Base-by-base conservation (phyloP, 768 basidiomycete species). In the Xanthoconium stramineum region DNA sequence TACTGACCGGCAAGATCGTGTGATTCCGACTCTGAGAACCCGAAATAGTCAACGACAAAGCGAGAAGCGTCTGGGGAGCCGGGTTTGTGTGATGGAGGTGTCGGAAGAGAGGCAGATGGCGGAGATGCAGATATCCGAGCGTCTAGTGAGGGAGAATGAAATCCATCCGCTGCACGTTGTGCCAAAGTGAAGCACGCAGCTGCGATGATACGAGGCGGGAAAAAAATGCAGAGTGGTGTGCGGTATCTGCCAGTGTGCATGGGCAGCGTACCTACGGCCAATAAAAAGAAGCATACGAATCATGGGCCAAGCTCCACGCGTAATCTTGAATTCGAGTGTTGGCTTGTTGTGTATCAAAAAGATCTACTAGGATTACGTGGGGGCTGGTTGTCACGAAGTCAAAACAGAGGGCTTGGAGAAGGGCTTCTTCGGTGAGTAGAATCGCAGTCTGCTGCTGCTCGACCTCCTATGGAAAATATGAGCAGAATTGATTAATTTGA, bases 291-390 rank as follows among this genome's bases (percentile, higher is more conserved):
- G 80, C 79, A 72, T 56, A 93, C 91, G 91, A 91, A 75, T 94
- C 91, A 71, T 91, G 89, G 14, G 90, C 87, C 49, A 94, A 76
- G 58, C 88, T 89, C 92, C 91, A 94, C 13, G 89, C 84, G 65
- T 83, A 86, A 65, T 91, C 90, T 69, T 88, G 83, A 36, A 86
- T 68, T 35, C 75, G 70, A 19, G 66, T 51, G 36, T 77, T 79
- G 42, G 77, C 75, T 58, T 78, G 78, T 43, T 79, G 71, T 10
- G 77, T 73, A 53, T 85, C 82, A 63, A 91, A 87, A 12, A 92
- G 75, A 58, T 91, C 86, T 43, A 89, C 82, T 32, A 94, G 75
- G 50, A 86, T 80, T 32, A 83, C 82, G 61, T 94, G 91, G 17
- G 90, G 89, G 63, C 83, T 91, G 54, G 82, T 80, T 11, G 91